A percentile compares a stretch with the other conserved stretches of the same genome.
phyloP scores from a whole-genome alignment of 106 monocot species.

The Xerophyta viscosa region DNA sequence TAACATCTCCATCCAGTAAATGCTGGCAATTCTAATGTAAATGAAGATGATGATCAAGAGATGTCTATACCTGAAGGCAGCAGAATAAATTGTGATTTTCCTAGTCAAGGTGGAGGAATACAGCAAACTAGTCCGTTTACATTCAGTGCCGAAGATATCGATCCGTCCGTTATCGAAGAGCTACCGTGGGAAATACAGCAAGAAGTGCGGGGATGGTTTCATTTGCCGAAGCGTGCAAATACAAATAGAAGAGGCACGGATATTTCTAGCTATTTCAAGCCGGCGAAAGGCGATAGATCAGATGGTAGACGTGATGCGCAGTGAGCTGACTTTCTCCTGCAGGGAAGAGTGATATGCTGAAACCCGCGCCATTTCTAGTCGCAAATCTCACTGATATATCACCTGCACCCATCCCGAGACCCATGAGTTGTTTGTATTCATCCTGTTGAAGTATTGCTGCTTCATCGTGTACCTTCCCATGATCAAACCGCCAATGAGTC shows the following conservation, averaged over 20 bases:
- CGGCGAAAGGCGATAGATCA: slow-evolving; percentile 17
- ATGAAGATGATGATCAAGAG: slow-evolving; percentile 7
- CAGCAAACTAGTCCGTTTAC: slow-evolving; percentile 25
- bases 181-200: slow-evolving; percentile 74
- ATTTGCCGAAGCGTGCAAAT: slow-evolving; percentile 36
- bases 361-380: no score
- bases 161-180: slow-evolving; percentile 72
- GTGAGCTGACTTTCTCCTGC: no score
- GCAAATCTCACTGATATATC: no score
- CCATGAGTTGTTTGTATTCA: no score
- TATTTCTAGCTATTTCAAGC: slow-evolving; percentile 53
- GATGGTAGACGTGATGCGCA: no score
- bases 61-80: not conserved
- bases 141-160: slow-evolving; percentile 53
- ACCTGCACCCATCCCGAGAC: no score
- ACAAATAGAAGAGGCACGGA: slow-evolving; percentile 28
- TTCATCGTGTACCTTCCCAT: no score
- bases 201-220: slow-evolving; percentile 68
- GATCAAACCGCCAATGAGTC: no score
- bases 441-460: no score
- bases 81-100: not conserved
- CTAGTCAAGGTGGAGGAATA: slow-evolving; percentile 8
- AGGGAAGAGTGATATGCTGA: no score
- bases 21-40: slow-evolving; percentile 12
- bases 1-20: slow-evolving; percentile 3